Conservation (phyloP, 805 yeast genomes). For the Vanderwaltozyma verrucispora region DNA sequence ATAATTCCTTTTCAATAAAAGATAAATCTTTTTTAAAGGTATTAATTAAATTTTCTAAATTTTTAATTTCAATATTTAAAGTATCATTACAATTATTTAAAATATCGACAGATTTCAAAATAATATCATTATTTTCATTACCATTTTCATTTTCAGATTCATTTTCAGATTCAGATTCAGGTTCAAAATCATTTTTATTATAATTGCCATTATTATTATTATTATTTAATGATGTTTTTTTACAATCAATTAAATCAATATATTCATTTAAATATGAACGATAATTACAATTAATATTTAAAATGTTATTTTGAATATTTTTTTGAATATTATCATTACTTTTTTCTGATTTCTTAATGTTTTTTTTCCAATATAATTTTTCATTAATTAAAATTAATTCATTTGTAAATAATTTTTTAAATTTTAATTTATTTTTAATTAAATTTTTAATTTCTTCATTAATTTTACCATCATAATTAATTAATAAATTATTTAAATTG, state of each 20-base stretch:
- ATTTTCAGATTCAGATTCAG: neutral
- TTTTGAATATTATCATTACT: neutral
- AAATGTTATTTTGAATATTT: no score
- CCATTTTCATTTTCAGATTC: no score
- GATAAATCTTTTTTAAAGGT: constrained; percentile 17
- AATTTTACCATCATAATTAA: constrained; percentile 19
- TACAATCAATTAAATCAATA: constrained; percentile 18
- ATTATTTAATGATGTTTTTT: constrained; percentile 12
- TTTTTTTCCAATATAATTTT: constrained; percentile 5
- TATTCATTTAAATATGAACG: constrained; percentile 15
- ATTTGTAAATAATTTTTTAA: constrained; percentile 6
- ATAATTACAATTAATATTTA: constrained; percentile 6
- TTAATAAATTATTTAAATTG: constrained; percentile 17
- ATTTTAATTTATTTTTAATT: constrained; percentile 6
- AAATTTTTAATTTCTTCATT: constrained; percentile 12
- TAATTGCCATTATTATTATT: constrained; percentile 3
- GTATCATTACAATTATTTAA: constrained; percentile 6
- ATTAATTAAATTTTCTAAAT: constrained; percentile 13
- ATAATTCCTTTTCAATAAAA: constrained; percentile 18
- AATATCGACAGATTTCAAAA: constrained; percentile 6
- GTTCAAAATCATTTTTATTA: neutral
- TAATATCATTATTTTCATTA: neutral
- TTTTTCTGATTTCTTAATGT: no score
- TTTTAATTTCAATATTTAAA: constrained; percentile 11
- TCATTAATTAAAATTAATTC: constrained; percentile 6